Base-by-base conservation (phyloP, 805 yeast species). In the Dipodascus geniculatus region DNA sequence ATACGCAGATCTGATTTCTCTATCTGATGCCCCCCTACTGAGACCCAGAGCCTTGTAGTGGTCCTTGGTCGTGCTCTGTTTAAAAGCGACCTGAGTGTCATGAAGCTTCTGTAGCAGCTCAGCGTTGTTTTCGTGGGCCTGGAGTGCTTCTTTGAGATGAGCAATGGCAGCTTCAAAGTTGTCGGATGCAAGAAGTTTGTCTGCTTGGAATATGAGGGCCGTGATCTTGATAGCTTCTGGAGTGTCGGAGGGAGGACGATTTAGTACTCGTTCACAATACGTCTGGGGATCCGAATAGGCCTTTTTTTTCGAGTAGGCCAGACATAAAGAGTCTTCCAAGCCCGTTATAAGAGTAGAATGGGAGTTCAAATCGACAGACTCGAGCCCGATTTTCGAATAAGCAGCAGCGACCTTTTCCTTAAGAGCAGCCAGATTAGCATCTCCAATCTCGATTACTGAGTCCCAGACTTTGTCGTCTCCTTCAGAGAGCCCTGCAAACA, bases 21-120 rank as follows among this genome's bases (percentile, higher is more conserved):
- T 75, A 1, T 80, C 82, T 54, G 79, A 81, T 0, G 97, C 95
- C 57, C 78, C 77, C 54, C 74, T 72, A 0, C 81, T 59, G 3
- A 91, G 76, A 14, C 82, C 95, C 17, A 91, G 69, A 2, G 85
- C 74, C 62, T 87, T 86, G 68, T 91, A 91, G 63, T 86, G 87
- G 62, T 91, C 96, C 57, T 80, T 80, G 51, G 75, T 68, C 19
- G 72, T 73, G 47, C 72, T 66, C 49, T 63, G 64, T 48, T 51
- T 50, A 33, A 53, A 51, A 11, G 55, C 50, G 17, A 55, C 57
- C 51, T 57, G 59, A 3, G 60, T 58, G 35, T 58, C 62, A 38
- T 56, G 58, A 22, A 62, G 51, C 51, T 57, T 55, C 50, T 28
- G 51, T 11, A 48, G 49, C 9, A 65, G 50, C 20, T 52, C 54